A percentile compares a stretch with the other conserved stretches of the same genome.
Conservation (phyloP, 2,329 filamentous ascomycete species). For the Xylariaceae sp. region DNA sequence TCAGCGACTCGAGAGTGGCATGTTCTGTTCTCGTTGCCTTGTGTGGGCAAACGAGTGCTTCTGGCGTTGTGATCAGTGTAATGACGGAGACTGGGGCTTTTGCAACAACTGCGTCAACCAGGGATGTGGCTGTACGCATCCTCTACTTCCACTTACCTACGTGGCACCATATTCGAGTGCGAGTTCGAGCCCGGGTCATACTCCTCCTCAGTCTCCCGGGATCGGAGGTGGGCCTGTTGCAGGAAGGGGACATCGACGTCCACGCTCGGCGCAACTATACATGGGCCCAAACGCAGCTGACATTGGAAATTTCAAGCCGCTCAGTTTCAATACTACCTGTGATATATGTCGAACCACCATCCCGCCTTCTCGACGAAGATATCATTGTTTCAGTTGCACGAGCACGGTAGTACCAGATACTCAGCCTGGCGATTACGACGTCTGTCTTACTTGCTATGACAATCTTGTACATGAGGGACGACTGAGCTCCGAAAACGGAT, state of each 20-base stretch:
- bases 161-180: conserved; percentile 32
- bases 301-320: conserved; percentile 57
- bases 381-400: conserved; percentile 72
- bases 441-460: conserved; percentile 75
- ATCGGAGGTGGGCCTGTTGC: conserved; percentile 36
- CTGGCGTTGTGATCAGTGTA: conserved; percentile 85
- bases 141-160: conserved; percentile 71
- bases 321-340: conserved; percentile 72
- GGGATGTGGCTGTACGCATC: conserved; percentile 76
- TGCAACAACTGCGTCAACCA: conserved; percentile 85
- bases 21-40: conserved; percentile 77
- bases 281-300: conserved; percentile 41
- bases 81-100: conserved; percentile 92
- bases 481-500: conserved; percentile 71
- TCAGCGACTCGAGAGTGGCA: conserved; percentile 67
- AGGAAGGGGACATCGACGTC: conserved; percentile 29
- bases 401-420: conserved; percentile 40
- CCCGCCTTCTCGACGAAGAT: conserved; percentile 62
- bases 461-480: conserved; percentile 58
- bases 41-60: conserved; percentile 76
- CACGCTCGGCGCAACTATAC: conserved; percentile 41
- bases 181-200: conserved; percentile 17
- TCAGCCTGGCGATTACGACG: conserved; percentile 73
- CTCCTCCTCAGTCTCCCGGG: conserved; percentile 18
- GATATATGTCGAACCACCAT: conserved; percentile 75